phyloP scores from a whole-genome alignment of 768 basidiomycete species.

The Russula ochroleuca region DNA sequence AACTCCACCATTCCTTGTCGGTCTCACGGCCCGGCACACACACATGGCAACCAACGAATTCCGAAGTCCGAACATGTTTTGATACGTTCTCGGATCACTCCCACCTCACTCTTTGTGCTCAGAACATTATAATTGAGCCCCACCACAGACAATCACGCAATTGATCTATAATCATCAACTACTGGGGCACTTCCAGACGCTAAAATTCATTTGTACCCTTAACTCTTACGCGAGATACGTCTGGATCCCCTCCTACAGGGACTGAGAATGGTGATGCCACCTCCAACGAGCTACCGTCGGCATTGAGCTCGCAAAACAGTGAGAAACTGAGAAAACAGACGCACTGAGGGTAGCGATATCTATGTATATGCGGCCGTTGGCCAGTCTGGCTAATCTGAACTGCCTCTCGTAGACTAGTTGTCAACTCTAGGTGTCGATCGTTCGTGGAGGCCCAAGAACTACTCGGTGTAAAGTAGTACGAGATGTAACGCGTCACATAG shows the following conservation, averaged over 20 bases:
- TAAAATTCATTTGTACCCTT: conserved; percentile 22
- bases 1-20: too few relatives aligned
- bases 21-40: too few relatives aligned
- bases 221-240: conserved; percentile 23
- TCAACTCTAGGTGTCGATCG: conserved; percentile 51
- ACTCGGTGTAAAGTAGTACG: conserved; percentile 49
- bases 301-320: neutral
- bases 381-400: conserved; percentile 42
- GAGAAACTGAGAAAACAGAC: neutral
- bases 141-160: too few relatives aligned
- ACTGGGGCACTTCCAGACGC: neutral
- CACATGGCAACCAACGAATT: too few relatives aligned
- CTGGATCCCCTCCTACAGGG: conserved; percentile 26
- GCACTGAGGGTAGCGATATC: conserved; percentile 73
- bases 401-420: conserved; percentile 42
- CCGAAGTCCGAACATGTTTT: too few relatives aligned
- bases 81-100: too few relatives aligned
- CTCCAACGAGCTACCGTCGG: conserved; percentile 12
- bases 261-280: conserved; percentile 23
- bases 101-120: too few relatives aligned
- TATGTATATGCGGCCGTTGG: conserved; percentile 47
- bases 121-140: too few relatives aligned
- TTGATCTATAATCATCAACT: neutral
- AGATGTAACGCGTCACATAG: conserved; percentile 64
- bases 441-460: conserved; percentile 55